Percentiles rank a stretch among this genome's conserved stretches.
phyloP scores from a whole-genome alignment of 2,329 filamentous ascomycete genomes.

The Sclerotinia minor region DNA sequence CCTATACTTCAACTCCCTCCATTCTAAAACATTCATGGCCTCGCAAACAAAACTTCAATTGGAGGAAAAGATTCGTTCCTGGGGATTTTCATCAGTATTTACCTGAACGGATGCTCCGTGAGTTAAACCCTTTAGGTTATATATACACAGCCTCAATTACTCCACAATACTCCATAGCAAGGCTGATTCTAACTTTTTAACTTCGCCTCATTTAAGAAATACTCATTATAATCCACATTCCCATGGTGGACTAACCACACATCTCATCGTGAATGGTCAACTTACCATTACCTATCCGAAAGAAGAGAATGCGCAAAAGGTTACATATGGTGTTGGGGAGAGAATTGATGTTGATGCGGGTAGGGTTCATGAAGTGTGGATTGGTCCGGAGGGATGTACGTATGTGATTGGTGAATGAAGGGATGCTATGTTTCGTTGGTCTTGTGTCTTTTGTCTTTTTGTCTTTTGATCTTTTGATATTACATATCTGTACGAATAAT shows the following conservation, averaged over 20 bases:
- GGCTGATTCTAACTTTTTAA: slow-evolving; percentile 19
- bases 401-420: slow-evolving; percentile 62
- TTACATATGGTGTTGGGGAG: slow-evolving; percentile 59
- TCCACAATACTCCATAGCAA: slow-evolving; percentile 4
- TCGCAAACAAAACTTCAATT: slow-evolving; percentile 48
- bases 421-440: background rate
- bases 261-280: slow-evolving; percentile 64
- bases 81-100: slow-evolving; percentile 70
- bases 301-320: slow-evolving; percentile 55
- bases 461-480: too few relatives aligned
- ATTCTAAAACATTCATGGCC: slow-evolving; percentile 26
- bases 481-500: background rate
- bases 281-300: slow-evolving; percentile 67
- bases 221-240: slow-evolving; percentile 68
- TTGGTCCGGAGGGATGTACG: slow-evolving; percentile 65
- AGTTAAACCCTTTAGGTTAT: slow-evolving; percentile 38
- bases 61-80: slow-evolving; percentile 64
- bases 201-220: slow-evolving; percentile 49
- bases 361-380: slow-evolving; percentile 67
- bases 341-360: slow-evolving; percentile 66
- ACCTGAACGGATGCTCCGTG: slow-evolving; percentile 72
- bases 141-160: background rate
- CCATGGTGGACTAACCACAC: slow-evolving; percentile 65
- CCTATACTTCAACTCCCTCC: background rate
- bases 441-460: too few relatives aligned